phyloP scores from a whole-genome alignment of 495 filamentous ascomycete species.

The Neurospora tetraspora region DNA sequence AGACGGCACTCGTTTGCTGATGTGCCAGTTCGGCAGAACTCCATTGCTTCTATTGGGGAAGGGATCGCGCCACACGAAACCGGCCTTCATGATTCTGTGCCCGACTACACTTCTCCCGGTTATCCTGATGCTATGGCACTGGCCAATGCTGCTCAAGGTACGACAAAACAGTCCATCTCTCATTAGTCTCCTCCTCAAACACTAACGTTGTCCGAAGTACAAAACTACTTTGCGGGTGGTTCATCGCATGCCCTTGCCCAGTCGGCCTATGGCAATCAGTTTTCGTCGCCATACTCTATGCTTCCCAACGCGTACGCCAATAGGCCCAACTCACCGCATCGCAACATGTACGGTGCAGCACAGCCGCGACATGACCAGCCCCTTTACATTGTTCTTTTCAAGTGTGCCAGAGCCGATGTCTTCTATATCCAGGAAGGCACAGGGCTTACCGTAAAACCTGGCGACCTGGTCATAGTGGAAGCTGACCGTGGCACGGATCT shows the following conservation, averaged over 20 bases:
- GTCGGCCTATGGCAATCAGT: slow-evolving; percentile 28
- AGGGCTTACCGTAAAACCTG: slow-evolving; percentile 76
- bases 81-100: slow-evolving; percentile 27
- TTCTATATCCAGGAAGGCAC: slow-evolving; percentile 96
- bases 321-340: slow-evolving; percentile 44
- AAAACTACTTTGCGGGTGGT: slow-evolving; percentile 38
- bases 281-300: slow-evolving; percentile 28
- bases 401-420: slow-evolving; percentile 85
- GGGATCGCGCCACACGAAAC: slow-evolving; percentile 33
- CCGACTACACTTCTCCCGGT: slow-evolving; percentile 1
- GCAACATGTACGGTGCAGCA: slow-evolving; percentile 48
- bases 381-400: slow-evolving; percentile 92
- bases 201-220: slow-evolving; percentile 28
- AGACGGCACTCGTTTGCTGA: slow-evolving; percentile 97
- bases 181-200: neutral
- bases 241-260: slow-evolving; percentile 31
- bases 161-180: neutral
- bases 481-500: slow-evolving; percentile 93
- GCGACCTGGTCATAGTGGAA: slow-evolving; percentile 94
- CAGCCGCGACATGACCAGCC: slow-evolving; percentile 71
- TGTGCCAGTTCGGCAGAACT: slow-evolving; percentile 54
- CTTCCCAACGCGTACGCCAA: slow-evolving; percentile 47
- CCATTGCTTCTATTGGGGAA: slow-evolving; percentile 55
- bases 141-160: neutral
- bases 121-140: neutral